Percentiles rank a stretch among this genome's conserved stretches.
Evolutionary conservation across 805 yeast species (phyloP).

Genomic region (Wickerhamiella sorbophila): DNA sequence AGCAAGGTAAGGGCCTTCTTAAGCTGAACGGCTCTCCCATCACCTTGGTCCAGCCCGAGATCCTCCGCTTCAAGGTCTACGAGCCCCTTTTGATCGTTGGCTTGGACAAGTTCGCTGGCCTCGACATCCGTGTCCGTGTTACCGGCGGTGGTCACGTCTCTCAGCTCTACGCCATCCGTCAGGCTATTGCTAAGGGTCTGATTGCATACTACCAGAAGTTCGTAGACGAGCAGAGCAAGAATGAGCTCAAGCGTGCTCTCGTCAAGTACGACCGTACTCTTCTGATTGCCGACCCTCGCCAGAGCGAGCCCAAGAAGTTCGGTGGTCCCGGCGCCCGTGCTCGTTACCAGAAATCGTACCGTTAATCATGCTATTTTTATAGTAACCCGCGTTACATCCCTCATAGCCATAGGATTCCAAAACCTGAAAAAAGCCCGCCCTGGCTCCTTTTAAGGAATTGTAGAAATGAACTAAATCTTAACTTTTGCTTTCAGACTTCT

Average conservation of each 20-base stretch:
- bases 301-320: conserved; percentile 99
- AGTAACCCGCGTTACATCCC: background rate
- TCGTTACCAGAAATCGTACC: conserved; percentile 99
- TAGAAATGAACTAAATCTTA: too few species aligned
- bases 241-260: conserved; percentile 97
- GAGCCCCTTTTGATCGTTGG: conserved; percentile 98
- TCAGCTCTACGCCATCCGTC: conserved; percentile 99
- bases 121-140: conserved; percentile 97
- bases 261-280: conserved; percentile 97
- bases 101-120: conserved; percentile 94
- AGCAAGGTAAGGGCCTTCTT: conserved; percentile 98
- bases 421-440: background rate
- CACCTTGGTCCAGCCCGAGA: conserved; percentile 98
- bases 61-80: conserved; percentile 98
- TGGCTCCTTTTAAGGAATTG: background rate
- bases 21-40: conserved; percentile 99
- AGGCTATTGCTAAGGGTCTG: conserved; percentile 98
- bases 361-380: conserved; percentile 40
- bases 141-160: conserved; percentile 99
- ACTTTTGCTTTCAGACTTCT: too few species aligned
- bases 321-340: conserved; percentile 99
- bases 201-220: conserved; percentile 98
- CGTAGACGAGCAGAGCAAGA: conserved; percentile 99
- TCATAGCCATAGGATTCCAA: background rate
- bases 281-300: conserved; percentile 98